phyloP scores from a whole-genome alignment of 768 basidiomycete species.

The Agaricus sinodeliciosus region DNA sequence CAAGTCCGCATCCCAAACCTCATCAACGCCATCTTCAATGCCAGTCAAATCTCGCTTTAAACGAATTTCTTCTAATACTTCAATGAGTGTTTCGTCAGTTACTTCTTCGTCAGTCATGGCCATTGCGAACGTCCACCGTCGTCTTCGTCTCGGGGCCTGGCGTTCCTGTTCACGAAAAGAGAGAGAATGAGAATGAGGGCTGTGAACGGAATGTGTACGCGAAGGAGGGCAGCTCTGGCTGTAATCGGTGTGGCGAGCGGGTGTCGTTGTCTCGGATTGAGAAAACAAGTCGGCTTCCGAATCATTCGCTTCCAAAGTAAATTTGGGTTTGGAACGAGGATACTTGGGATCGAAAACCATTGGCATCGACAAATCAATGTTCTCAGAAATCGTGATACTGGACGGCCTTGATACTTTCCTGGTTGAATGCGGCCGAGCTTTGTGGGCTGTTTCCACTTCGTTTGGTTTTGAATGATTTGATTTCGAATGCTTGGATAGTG shows the following conservation, averaged over 20 bases:
- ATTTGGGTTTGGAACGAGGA: constrained; percentile 2
- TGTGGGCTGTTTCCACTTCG: neutral
- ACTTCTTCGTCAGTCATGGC: constrained; percentile 44
- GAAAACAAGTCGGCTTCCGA: constrained; percentile 3
- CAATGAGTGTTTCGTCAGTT: constrained; percentile 43
- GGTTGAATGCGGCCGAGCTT: neutral
- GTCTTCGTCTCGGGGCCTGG: constrained; percentile 1
- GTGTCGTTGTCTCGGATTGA: neutral
- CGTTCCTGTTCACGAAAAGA: constrained; percentile 1
- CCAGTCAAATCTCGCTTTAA: constrained; percentile 11
- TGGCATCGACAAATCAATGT: neutral
- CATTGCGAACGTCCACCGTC: constrained; percentile 36
- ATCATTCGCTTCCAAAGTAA: constrained; percentile 7
- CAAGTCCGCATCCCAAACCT: constrained; percentile 15
- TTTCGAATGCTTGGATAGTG: no score
- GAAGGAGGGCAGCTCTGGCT: constrained; percentile 4
- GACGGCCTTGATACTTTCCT: neutral
- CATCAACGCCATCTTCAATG: constrained; percentile 13
- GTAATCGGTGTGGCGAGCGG: neutral
- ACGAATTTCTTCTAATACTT: constrained; percentile 39
- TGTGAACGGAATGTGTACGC: neutral
- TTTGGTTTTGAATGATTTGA: no score
- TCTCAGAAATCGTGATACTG: neutral
- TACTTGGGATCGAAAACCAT: neutral
- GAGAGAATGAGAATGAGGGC: constrained; percentile 3